These are phyloP conservation scores for Toxoplasma gondii DNA, from an alignment of 169 alveolate species.

Conservation along the genomic window DNA sequence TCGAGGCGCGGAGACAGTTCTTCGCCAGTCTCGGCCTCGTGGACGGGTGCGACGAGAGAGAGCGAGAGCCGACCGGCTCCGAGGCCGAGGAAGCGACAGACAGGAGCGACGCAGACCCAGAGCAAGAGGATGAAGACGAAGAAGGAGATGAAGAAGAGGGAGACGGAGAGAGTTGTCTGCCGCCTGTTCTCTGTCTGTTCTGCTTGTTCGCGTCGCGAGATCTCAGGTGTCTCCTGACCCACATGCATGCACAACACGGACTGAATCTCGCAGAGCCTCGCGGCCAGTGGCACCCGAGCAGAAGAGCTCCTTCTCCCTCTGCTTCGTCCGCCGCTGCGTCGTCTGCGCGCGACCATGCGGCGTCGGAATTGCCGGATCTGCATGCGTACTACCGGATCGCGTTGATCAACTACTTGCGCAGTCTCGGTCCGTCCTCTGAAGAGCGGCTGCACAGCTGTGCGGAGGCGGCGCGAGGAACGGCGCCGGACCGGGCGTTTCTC, in stretches of 20 bases:
- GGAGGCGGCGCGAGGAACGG: not conserved
- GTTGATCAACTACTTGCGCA: conserved; percentile 40
- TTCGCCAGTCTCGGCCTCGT: not conserved
- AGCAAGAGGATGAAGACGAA: not conserved
- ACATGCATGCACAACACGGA: not conserved
- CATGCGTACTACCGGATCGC: conserved; percentile 43
- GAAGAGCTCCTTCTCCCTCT: not conserved
- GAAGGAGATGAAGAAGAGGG: not conserved
- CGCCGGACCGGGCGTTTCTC: not conserved
- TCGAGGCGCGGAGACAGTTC: not conserved
- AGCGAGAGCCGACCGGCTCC: not conserved
- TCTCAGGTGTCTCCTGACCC: not conserved
- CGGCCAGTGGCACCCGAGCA: conserved; percentile 1
- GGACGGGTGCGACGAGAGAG: not conserved
- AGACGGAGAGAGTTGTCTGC: not conserved
- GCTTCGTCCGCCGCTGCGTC: not conserved
- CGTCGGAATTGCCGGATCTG: conserved; percentile 25
- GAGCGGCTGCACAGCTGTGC: conserved; percentile 30
- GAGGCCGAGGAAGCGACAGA: not conserved
- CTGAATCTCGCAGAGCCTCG: not conserved
- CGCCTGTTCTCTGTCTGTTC: not conserved
- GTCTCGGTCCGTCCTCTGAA: not conserved
- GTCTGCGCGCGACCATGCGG: not conserved
- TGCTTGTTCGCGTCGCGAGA: not conserved
- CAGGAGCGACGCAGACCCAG: not conserved